Base-by-base conservation (phyloP, 768 basidiomycete genomes). In the Hysterangium stoloniferum region DNA sequence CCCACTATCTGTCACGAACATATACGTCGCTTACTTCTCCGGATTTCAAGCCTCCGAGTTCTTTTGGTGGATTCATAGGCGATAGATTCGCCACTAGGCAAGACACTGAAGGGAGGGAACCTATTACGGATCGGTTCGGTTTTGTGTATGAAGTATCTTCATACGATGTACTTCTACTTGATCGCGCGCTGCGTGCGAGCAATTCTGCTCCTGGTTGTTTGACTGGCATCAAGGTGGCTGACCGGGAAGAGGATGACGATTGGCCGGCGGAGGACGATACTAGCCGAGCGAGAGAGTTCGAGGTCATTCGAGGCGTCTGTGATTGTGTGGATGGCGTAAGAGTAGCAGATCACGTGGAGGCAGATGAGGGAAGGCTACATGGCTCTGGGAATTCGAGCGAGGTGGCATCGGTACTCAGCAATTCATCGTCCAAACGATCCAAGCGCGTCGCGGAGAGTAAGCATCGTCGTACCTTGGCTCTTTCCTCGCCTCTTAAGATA, bases 131-230 rank as follows among this genome's bases (percentile, higher is more conserved):
- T 54, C 80, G 89, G 4, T 94, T 84, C 59, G 92, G 92, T 0
- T 94, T 94, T 68, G 83, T 93, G 64, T 93, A 93, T 53, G 89
- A 92, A 56, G 76, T 91, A 1, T 79, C 82, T 2, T 75, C 80
- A 57, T 89, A 91, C 58, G 91, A 94, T 58, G 73, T 86, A 24
- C 71, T 90, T 22, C 67, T 95, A 12, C 73, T 94, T 24, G 64
- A 85, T 7, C 74, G 86, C 25, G 86, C 85, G 15, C 78, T 73
- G 58, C 81, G 82, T 50, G 88, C 84, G 52, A 71, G 77, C 41
- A 84, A 76, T 57, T 78, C 83, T 0, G 89, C 89, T 0, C 88
- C 90, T 3, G 87, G 88, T 6, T 89, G 86, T 59, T 68, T 89
- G 41, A 92, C 89, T 0, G 91, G 90, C 0, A 83, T 91, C 52